Conservation (phyloP, 768 basidiomycete species). For the Hericium coralloides region DNA sequence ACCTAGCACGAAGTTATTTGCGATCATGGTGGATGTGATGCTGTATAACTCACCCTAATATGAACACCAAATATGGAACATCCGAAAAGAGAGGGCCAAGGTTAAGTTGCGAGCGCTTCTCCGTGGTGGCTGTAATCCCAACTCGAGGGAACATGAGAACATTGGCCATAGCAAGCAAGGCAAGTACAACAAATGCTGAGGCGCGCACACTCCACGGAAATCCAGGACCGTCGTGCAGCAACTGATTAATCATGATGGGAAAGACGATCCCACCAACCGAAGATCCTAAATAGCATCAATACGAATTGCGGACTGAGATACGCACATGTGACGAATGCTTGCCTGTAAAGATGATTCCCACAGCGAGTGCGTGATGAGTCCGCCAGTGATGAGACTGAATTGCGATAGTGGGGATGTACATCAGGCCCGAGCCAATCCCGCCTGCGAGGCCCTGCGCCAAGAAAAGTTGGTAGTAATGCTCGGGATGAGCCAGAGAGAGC, state of each 20-base stretch:
- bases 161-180: constrained; percentile 35
- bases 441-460: constrained; percentile 47
- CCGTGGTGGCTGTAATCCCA: neutral
- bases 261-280: constrained; percentile 18
- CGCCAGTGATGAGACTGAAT: constrained; percentile 46
- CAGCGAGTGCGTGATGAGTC: constrained; percentile 34
- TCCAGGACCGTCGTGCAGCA: constrained; percentile 10
- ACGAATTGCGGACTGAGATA: too few relatives aligned
- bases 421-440: constrained; percentile 46
- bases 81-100: neutral
- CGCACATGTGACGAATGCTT: too few relatives aligned
- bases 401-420: constrained; percentile 44
- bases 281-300: neutral
- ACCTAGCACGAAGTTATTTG: neutral
- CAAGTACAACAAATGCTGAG: constrained; percentile 37
- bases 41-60: neutral
- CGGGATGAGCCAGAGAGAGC: constrained; percentile 38
- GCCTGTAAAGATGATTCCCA: constrained; percentile 32
- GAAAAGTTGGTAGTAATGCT: constrained; percentile 43
- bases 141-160: constrained; percentile 8
- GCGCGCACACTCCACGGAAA: constrained; percentile 24
- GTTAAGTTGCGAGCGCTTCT: neutral
- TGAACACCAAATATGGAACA: neutral
- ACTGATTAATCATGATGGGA: constrained; percentile 20
- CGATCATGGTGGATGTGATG: too few relatives aligned